A percentile compares a stretch with the other conserved stretches of the same genome.
Conservation (phyloP, 208 protist species). For the Porcisia deanei region DNA sequence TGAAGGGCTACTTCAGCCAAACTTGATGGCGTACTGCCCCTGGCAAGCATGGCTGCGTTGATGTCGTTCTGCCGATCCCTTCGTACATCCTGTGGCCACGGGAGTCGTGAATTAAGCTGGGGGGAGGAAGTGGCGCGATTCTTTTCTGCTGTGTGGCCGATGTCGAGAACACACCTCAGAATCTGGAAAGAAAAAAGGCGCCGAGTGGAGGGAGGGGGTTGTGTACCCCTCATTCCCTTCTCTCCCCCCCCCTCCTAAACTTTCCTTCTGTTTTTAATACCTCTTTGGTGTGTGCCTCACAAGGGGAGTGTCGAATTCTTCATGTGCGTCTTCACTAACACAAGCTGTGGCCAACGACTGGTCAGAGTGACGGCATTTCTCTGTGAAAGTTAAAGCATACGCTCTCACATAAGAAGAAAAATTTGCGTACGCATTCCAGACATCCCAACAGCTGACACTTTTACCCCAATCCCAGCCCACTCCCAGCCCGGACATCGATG, state of each 20-base stretch:
- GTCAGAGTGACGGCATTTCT: no score
- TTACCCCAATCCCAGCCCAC: no score
- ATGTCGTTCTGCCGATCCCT: background rate
- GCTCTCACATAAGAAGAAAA: no score
- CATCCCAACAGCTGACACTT: background rate
- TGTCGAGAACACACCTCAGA: no score
- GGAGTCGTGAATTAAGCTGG: background rate
- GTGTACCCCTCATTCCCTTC: no score
- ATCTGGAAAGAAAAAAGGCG: conserved; percentile 1
- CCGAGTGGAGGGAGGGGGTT: background rate
- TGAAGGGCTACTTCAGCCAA: conserved; percentile 54
- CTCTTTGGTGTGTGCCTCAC: no score
- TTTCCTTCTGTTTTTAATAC: background rate
- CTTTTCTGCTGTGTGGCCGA: background rate
- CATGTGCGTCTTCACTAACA: no score
- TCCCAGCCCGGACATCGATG: background rate
- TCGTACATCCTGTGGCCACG: background rate
- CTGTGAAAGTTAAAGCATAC: no score
- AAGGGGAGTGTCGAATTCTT: no score
- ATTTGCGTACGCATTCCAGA: background rate
- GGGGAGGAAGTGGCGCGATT: background rate
- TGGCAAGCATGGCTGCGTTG: conserved; percentile 44
- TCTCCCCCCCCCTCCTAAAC: background rate
- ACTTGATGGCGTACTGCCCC: conserved; percentile 64
- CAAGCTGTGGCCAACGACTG: no score